phyloP scores from a whole-genome alignment of 2,329 filamentous ascomycete genomes.

The Herpotrichia juniperi region DNA sequence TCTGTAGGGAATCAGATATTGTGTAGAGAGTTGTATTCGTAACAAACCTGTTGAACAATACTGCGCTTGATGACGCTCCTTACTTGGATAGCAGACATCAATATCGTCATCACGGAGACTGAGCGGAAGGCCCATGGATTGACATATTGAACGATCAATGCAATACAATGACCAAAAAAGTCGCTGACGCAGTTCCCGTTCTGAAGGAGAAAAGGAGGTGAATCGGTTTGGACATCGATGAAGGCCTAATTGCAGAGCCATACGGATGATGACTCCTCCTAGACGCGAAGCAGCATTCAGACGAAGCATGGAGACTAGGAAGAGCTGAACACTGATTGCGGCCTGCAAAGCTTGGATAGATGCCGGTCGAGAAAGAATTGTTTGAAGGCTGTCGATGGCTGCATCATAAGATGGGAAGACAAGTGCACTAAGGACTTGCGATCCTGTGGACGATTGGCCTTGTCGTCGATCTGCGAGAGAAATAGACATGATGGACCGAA shows the following conservation, averaged over 20 bases:
- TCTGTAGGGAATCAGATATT: constrained; percentile 3
- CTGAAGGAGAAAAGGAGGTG: constrained; percentile 55
- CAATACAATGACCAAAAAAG: constrained; percentile 65
- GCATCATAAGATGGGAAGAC: constrained; percentile 58
- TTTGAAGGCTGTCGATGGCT: constrained; percentile 57
- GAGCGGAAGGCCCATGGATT: constrained; percentile 62
- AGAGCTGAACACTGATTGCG: constrained; percentile 60
- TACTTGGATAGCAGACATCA: constrained; percentile 62
- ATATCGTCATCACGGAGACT: constrained; percentile 63
- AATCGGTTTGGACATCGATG: constrained; percentile 63
- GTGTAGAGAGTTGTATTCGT: background rate
- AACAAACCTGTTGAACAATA: constrained; percentile 18
- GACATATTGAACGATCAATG: constrained; percentile 61
- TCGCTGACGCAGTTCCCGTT: constrained; percentile 57
- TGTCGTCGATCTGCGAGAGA: constrained; percentile 61
- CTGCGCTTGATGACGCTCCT: constrained; percentile 51
- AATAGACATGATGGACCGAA: constrained; percentile 60
- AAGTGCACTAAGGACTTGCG: constrained; percentile 49
- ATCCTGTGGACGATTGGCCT: constrained; percentile 16
- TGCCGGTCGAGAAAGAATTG: constrained; percentile 54
- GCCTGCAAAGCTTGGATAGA: constrained; percentile 55
- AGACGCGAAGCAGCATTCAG: constrained; percentile 63
- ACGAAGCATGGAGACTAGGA: constrained; percentile 62
- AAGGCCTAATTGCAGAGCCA: constrained; percentile 63
- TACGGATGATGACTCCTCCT: constrained; percentile 61